phyloP scores from a whole-genome alignment of 2,329 filamentous ascomycete genomes.

The Ploettnerulaceae sp. region DNA sequence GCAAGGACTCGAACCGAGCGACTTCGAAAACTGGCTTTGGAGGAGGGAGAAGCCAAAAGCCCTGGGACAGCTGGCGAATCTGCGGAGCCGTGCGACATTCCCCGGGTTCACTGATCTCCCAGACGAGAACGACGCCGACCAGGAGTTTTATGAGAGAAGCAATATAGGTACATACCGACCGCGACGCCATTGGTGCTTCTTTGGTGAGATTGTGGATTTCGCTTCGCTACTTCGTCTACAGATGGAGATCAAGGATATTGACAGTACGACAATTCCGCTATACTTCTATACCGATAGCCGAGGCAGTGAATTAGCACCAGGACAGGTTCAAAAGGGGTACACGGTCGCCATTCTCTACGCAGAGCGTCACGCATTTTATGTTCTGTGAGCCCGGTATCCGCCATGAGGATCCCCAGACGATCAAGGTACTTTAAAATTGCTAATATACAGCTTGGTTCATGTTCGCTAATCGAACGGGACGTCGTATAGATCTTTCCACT shows the following conservation, averaged over 20 bases:
- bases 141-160: slow-evolving; percentile 19
- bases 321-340: slow-evolving; percentile 16
- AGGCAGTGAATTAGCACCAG: slow-evolving; percentile 27
- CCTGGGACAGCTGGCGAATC: slow-evolving; percentile 11
- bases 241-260: slow-evolving; percentile 28
- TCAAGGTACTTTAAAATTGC: slow-evolving; percentile 21
- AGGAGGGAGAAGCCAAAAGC: slow-evolving; percentile 16
- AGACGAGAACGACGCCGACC: slow-evolving; percentile 11
- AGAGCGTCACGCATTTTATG: slow-evolving; percentile 13
- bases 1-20: slow-evolving; percentile 7
- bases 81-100: slow-evolving; percentile 26
- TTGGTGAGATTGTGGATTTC: slow-evolving; percentile 23
- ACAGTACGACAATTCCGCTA: slow-evolving; percentile 26
- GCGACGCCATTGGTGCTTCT: slow-evolving; percentile 22
- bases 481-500: slow-evolving; percentile 20
- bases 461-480: slow-evolving; percentile 12
- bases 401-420: slow-evolving; percentile 17
- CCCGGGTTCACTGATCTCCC: slow-evolving; percentile 18
- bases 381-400: slow-evolving; percentile 14
- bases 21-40: slow-evolving; percentile 27
- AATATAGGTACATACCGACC: slow-evolving; percentile 8
- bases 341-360: slow-evolving; percentile 25
- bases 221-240: slow-evolving; percentile 23
- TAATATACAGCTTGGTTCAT: background rate
- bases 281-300: slow-evolving; percentile 29